Percentiles rank a stretch among this genome's conserved stretches.
These are phyloP conservation scores for Coprinopsis sp. DNA, from an alignment of 768 basidiomycete species.

Conservation along the genomic window DNA sequence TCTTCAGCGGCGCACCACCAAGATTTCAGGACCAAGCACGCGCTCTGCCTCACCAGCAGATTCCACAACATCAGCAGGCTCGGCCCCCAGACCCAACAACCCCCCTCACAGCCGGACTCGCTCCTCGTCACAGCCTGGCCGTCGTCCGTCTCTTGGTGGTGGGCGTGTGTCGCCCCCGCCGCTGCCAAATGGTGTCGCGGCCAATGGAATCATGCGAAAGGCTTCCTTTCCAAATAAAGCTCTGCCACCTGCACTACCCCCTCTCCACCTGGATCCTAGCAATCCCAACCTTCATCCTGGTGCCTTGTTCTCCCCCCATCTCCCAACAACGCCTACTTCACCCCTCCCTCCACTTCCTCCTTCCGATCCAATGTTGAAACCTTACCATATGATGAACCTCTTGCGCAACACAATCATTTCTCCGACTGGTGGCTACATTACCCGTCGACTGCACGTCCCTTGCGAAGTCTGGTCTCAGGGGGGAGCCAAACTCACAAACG, in stretches of 20 bases:
- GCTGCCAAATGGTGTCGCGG: conserved; percentile 35
- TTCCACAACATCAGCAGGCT: conserved; percentile 40
- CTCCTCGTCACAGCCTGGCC: conserved; percentile 74
- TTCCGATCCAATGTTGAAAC: conserved; percentile 69
- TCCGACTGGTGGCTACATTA: conserved; percentile 82
- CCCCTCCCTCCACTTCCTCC: conserved; percentile 74
- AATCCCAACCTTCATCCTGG: conserved; percentile 10
- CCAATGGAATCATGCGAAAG: conserved; percentile 47
- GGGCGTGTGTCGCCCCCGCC: conserved; percentile 52
- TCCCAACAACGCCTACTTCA: conserved; percentile 72
- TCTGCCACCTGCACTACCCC: conserved; percentile 45
- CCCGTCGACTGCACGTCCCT: conserved; percentile 81
- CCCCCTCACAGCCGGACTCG: conserved; percentile 39
- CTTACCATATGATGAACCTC: conserved; percentile 87
- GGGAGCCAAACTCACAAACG: conserved; percentile 76
- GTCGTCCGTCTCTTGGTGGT: conserved; percentile 56
- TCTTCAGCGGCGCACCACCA: conserved; percentile 60
- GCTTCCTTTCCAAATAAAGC: conserved; percentile 56
- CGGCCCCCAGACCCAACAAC: conserved; percentile 30
- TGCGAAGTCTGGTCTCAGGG: conserved; percentile 89
- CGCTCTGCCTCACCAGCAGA: conserved; percentile 51
- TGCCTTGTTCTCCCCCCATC: conserved; percentile 37
- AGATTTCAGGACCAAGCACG: conserved; percentile 55
- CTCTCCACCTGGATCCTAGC: conserved; percentile 29
- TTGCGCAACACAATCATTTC: conserved; percentile 75